Evolutionary conservation across 306 rosid species (phyloP).

Genomic region (Neltuma alba): DNA sequence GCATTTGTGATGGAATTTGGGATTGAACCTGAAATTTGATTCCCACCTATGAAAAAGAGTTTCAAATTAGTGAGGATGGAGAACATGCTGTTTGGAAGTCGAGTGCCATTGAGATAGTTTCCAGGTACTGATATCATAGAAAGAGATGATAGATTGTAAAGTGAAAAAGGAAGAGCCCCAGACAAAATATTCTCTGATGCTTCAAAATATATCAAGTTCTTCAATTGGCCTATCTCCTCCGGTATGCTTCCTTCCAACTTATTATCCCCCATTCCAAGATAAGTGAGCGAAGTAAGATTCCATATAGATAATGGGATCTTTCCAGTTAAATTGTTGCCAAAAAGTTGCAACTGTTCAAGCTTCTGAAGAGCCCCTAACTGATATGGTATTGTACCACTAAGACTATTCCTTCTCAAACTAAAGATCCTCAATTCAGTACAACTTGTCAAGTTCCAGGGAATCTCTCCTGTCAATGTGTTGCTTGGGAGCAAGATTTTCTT

Average conservation of each 20-base stretch:
- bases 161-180: constrained; percentile 28
- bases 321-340: background rate
- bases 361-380: background rate
- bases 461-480: background rate
- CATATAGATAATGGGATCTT: background rate
- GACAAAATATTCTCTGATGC: background rate
- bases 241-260: constrained; percentile 24
- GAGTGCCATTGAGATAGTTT: background rate
- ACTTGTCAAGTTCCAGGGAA: background rate
- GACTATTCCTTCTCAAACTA: background rate
- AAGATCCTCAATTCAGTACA: background rate
- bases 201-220: accelerated
- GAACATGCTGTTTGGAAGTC: background rate
- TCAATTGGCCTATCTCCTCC: constrained; percentile 8
- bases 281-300: background rate
- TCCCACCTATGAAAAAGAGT: accelerated
- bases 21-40: background rate
- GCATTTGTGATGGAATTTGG: background rate
- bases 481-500: background rate
- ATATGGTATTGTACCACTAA: background rate
- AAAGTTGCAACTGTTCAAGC: background rate
- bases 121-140: accelerated
- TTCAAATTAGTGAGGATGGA: background rate
- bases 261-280: background rate
- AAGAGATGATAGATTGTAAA: constrained; percentile 29